phyloP scores from a whole-genome alignment of 2,329 filamentous ascomycete genomes.

The Hypoxylon sp. region DNA sequence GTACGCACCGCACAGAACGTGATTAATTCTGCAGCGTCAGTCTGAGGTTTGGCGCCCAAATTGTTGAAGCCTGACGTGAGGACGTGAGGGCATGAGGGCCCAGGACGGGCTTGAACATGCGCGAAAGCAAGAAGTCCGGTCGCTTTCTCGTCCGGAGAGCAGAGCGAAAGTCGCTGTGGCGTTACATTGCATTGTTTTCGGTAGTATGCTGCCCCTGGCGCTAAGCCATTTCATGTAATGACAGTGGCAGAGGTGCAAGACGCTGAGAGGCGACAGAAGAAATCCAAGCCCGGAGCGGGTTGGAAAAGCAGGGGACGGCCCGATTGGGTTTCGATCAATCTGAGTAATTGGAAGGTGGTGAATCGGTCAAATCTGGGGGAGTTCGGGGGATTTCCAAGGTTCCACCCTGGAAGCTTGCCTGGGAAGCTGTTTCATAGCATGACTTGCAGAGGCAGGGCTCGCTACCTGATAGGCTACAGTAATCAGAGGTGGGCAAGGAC shows the following conservation, averaged over 20 bases:
- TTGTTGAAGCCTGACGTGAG: constrained; percentile 6
- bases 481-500: constrained; percentile 17
- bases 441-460: constrained; percentile 32
- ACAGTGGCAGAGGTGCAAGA: constrained; percentile 15
- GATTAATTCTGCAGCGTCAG: background rate
- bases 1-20: constrained; percentile 8
- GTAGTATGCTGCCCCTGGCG: constrained; percentile 34
- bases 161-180: constrained; percentile 25
- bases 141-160: constrained; percentile 9
- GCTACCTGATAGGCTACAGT: constrained; percentile 24
- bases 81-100: too few species aligned
- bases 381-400: constrained; percentile 37
- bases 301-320: constrained; percentile 38
- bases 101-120: background rate
- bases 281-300: constrained; percentile 11
- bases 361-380: constrained; percentile 41
- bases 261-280: background rate
- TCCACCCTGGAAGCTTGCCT: constrained; percentile 30
- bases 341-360: constrained; percentile 37
- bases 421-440: constrained; percentile 43
- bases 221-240: constrained; percentile 36
- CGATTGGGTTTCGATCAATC: constrained; percentile 42
- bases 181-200: constrained; percentile 36
- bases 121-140: constrained; percentile 1
- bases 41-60: constrained; percentile 6